Conservation (phyloP, 805 yeast species). For the Brettanomyces nanus region DNA sequence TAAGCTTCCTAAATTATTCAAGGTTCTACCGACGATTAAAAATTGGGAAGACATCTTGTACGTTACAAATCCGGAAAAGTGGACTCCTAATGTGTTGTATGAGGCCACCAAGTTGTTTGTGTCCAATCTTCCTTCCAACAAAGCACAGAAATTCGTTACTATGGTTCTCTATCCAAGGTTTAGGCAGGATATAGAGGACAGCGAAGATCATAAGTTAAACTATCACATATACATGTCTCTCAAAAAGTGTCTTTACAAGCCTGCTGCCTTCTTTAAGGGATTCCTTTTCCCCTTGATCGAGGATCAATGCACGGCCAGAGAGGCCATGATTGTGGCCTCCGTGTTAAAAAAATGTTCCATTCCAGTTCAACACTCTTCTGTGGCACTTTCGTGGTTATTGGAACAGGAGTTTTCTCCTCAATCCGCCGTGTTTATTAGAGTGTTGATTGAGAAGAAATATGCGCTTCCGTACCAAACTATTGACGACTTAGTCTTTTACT, state of each 20-base stretch:
- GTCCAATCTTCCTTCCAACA: constrained; percentile 77
- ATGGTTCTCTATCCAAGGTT: constrained; percentile 63
- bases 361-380: constrained; percentile 94
- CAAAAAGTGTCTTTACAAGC: constrained; percentile 90
- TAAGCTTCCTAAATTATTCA: constrained; percentile 91
- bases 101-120: constrained; percentile 95
- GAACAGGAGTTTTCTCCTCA: constrained; percentile 84
- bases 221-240: constrained; percentile 89
- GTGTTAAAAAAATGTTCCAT: constrained; percentile 82
- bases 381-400: constrained; percentile 79
- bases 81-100: constrained; percentile 94
- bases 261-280: constrained; percentile 96
- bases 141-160: constrained; percentile 78
- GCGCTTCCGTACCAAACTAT: constrained; percentile 96
- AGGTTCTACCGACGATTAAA: constrained; percentile 83
- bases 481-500: constrained; percentile 89
- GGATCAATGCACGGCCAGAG: constrained; percentile 82
- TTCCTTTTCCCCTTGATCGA: constrained; percentile 87
- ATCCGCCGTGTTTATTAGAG: constrained; percentile 81
- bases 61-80: constrained; percentile 83
- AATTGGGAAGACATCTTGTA: constrained; percentile 95
- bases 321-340: constrained; percentile 92
- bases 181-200: constrained; percentile 61
- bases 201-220: constrained; percentile 71
- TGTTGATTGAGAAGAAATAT: constrained; percentile 85